phyloP scores from a whole-genome alignment of 176 grass and related monocot genomes.

The Avena insularis region DNA sequence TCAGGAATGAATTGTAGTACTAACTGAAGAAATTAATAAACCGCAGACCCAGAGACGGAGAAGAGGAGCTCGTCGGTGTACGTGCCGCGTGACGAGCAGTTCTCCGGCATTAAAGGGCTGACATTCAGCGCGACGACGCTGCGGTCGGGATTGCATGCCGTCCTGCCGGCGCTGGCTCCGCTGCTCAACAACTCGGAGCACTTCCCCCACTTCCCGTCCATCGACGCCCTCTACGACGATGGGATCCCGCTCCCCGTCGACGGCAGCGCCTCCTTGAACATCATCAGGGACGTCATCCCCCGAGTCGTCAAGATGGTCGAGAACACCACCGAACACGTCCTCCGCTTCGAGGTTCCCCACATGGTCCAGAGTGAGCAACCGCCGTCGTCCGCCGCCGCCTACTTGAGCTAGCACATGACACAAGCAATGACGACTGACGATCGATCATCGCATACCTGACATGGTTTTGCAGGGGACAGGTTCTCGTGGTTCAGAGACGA shows the following conservation, averaged over 20 bases:
- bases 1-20: no score
- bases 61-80: constrained; percentile 33
- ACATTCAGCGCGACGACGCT: constrained; percentile 67
- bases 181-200: constrained; percentile 37
- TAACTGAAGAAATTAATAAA: no score
- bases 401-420: neutral
- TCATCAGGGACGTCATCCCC: constrained; percentile 50
- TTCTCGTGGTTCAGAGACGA: constrained; percentile 85
- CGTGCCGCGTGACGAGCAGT: constrained; percentile 74
- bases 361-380: constrained; percentile 66
- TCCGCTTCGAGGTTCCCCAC: constrained; percentile 74
- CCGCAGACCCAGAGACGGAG: constrained; percentile 62
- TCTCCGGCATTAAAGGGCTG: constrained; percentile 73
- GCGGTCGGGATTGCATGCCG: constrained; percentile 55
- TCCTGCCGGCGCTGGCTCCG: constrained; percentile 61
- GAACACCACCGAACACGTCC: constrained; percentile 60
- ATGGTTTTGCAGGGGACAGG: constrained; percentile 63
- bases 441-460: neutral
- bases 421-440: neutral
- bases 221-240: constrained; percentile 66
- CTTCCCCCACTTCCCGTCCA: constrained; percentile 83
- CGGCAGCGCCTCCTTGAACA: constrained; percentile 1
- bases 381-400: neutral
- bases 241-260: constrained; percentile 59
- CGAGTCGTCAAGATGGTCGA: constrained; percentile 58